Base-by-base conservation (phyloP, 257 asterid species). In the Catharanthus roseus region DNA sequence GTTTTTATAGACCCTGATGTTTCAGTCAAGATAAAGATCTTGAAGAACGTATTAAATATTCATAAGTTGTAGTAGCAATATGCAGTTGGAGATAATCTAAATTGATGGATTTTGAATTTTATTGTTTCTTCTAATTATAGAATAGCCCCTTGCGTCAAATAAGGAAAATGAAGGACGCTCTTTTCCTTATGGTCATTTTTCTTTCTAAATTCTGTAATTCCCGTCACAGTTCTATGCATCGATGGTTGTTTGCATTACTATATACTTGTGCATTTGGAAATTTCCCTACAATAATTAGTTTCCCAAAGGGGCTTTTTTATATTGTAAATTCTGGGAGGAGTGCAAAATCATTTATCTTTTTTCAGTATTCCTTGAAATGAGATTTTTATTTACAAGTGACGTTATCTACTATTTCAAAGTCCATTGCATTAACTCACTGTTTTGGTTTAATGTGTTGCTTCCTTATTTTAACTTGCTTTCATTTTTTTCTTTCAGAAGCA, bases 401-500 rank as follows among this genome's bases (percentile, higher is more conserved):
- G 45, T 34, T 57, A 0, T 60, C 10, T 44, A 13, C 57, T 18
- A 11, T 24, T 28, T 10, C 23, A 6, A 56, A 29, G 42, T 34
- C 21, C 15, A 16, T 51, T 16, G 10, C 38, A 31, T 15, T 18
- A 55, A n/a, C n/a, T n/a, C 24, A 41, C 21, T 31, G 15, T 13
- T 29, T 62, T 36, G 36, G 51, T 7, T 6, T 28, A 19, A 65
- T 6, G 16, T 62, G 39, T 12, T 26, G n/a, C 31, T 64, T 26
- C 56, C 38, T 39, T 8, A 16, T 11, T 65, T 0, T 54, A 24
- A 65, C 6, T 62, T 26, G 19, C 5, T 56, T 68, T 53, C 57
- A 19, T 62, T 42, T 19, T 49, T 33, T 44, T 58, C 74, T 33
- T 44, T 58, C 74, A 60, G 73, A 26, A 76, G 29, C 26, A 62